Evolutionary conservation across 106 monocot species (phyloP).

Genomic region (Allium cepa): DNA sequence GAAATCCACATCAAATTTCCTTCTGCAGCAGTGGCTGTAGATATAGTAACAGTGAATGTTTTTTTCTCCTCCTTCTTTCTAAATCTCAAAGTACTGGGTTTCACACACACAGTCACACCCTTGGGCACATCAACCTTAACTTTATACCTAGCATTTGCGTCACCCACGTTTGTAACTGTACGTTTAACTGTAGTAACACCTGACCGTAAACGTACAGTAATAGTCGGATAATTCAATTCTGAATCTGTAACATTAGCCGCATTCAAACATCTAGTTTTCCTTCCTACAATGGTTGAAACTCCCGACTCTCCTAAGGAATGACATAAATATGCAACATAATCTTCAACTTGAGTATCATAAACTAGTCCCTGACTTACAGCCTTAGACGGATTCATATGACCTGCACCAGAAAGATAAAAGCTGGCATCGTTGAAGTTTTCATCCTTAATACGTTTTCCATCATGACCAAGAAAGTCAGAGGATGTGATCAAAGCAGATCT

Average conservation of each 20-base stretch:
- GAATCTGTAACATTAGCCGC: not conserved
- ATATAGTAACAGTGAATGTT: constrained; percentile 11
- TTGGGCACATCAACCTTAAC: constrained; percentile 15
- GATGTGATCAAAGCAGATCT: constrained; percentile 11
- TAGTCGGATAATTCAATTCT: constrained; percentile 39
- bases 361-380: constrained; percentile 26
- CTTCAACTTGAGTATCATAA: constrained; percentile 10
- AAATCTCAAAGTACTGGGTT: constrained; percentile 19
- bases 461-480: not conserved
- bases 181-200: constrained; percentile 12
- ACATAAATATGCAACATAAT: constrained; percentile 31
- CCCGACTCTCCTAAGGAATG: constrained; percentile 1
- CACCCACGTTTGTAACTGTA: constrained; percentile 33
- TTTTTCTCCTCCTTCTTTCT: constrained; percentile 8
- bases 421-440: constrained; percentile 13
- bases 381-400: constrained; percentile 27
- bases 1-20: constrained; percentile 15
- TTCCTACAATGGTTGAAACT: not conserved
- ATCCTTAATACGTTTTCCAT: not conserved
- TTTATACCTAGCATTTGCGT: constrained; percentile 3
- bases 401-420: constrained; percentile 23
- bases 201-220: not conserved
- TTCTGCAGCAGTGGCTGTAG: not conserved
- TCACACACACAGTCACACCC: constrained; percentile 12
- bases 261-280: constrained; percentile 1